Percentiles rank a stretch among this genome's conserved stretches.
phyloP scores from a whole-genome alignment of 305 asterid species.

The Fraxinus greggii region DNA sequence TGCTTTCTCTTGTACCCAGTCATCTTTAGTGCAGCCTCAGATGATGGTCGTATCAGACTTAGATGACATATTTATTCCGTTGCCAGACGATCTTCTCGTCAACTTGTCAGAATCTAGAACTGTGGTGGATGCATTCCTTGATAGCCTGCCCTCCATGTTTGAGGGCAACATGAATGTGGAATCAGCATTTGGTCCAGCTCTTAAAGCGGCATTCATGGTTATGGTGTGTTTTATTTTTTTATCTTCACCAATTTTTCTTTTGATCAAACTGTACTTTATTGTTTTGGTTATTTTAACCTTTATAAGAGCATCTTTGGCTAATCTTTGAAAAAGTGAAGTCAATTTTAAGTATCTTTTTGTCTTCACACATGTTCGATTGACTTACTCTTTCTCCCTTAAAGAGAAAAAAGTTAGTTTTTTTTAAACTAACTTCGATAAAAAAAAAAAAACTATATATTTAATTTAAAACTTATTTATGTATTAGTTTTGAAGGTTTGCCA shows the following conservation, averaged over 20 bases:
- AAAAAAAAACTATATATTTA: too few species aligned
- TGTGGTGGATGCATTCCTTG: slow-evolving; percentile 92
- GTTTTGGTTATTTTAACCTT: slow-evolving; percentile 9
- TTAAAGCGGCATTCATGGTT: slow-evolving; percentile 84
- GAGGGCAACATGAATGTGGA: slow-evolving; percentile 79
- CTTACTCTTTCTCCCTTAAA: background rate
- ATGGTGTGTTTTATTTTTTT: slow-evolving; percentile 59
- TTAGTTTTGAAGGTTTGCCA: background rate
- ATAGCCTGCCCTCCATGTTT: slow-evolving; percentile 89
- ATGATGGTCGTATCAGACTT: slow-evolving; percentile 98
- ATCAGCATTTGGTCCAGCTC: slow-evolving; percentile 99
- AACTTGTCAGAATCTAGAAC: slow-evolving; percentile 92
- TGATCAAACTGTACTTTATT: slow-evolving; percentile 12
- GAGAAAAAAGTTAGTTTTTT: background rate
- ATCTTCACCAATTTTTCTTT: background rate
- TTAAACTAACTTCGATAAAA: background rate
- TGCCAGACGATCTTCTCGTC: slow-evolving; percentile 97
- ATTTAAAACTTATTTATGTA: background rate
- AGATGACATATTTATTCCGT: slow-evolving; percentile 88
- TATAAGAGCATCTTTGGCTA: background rate
- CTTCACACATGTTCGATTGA: background rate
- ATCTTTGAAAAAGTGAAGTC: background rate
- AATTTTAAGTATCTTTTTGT: background rate
- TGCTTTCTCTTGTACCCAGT: slow-evolving; percentile 55
- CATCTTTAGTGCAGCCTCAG: slow-evolving; percentile 90